phyloP scores from a whole-genome alignment of 2,329 filamentous ascomycete genomes.

The Cytospora chrysosperma region DNA sequence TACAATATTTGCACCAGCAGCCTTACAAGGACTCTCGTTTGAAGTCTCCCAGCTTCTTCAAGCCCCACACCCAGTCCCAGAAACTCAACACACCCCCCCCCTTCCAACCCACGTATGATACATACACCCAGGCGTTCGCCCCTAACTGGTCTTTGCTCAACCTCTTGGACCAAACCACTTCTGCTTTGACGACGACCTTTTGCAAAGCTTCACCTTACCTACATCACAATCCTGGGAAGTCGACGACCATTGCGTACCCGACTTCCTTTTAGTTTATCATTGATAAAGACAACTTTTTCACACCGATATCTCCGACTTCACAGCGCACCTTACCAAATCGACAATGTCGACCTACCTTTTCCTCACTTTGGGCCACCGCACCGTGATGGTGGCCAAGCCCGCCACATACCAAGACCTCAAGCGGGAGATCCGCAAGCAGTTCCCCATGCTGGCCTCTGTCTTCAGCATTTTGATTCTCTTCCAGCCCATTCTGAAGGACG shows the following conservation, averaged over 20 bases:
- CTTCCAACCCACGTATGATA: not conserved
- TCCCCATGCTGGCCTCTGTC: not conserved
- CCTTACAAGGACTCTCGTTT: not conserved
- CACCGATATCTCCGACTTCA: not conserved
- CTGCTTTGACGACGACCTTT: not conserved
- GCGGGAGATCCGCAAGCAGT: not conserved
- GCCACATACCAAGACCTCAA: slow-evolving; percentile 2
- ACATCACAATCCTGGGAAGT: not conserved
- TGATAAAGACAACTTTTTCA: not conserved
- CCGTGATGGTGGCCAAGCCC: not conserved
- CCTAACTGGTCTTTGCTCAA: not conserved
- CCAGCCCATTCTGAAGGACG: not conserved
- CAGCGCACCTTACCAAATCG: not conserved
- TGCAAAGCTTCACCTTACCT: not conserved
- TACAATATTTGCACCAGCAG: not conserved
- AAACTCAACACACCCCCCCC: not conserved
- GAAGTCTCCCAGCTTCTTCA: not conserved
- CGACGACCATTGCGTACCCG: not conserved
- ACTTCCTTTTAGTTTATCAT: not conserved
- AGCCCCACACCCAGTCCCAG: not conserved
- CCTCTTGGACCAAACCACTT: not conserved
- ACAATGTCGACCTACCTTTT: not conserved
- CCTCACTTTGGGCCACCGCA: slow-evolving; percentile 1
- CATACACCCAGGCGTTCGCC: not conserved
- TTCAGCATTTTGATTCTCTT: not conserved